A percentile compares a stretch with the other conserved stretches of the same genome.
phyloP scores from a whole-genome alignment of 2,329 filamentous ascomycete genomes.

The Phialophora verrucosa region DNA sequence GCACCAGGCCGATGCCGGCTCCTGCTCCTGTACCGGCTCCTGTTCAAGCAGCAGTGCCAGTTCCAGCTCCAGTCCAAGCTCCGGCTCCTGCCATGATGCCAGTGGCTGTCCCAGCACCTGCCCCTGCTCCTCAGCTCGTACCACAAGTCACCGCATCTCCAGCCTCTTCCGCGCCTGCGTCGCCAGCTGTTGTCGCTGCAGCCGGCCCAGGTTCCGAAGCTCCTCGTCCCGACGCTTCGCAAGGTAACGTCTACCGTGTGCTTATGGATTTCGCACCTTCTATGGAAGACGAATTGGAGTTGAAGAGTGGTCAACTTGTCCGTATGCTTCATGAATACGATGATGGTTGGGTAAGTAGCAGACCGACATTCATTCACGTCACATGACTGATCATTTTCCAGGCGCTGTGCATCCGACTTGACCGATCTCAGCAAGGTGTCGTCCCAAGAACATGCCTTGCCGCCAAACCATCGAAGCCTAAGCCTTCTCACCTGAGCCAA shows the following conservation, averaged over 20 bases:
- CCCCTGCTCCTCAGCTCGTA: constrained; percentile 32
- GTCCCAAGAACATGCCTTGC: constrained; percentile 93
- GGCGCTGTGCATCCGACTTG: constrained; percentile 89
- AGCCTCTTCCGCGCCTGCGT: constrained; percentile 62
- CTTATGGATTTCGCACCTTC: constrained; percentile 93
- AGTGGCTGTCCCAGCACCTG: constrained; percentile 36
- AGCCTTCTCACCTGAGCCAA: constrained; percentile 63
- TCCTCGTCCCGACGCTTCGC: constrained; percentile 55
- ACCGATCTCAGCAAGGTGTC: constrained; percentile 90
- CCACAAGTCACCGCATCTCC: constrained; percentile 47
- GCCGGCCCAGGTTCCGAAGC: constrained; percentile 58
- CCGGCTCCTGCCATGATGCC: constrained; percentile 7
- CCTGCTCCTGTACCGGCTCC: constrained; percentile 70
- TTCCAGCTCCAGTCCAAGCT: constrained; percentile 52
- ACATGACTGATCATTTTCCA: constrained; percentile 50
- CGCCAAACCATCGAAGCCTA: constrained; percentile 86
- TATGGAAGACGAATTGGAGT: constrained; percentile 86
- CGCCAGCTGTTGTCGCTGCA: constrained; percentile 43
- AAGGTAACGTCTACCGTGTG: constrained; percentile 81
- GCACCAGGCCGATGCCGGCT: constrained; percentile 15
- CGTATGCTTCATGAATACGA: constrained; percentile 94
- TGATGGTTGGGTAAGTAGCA: constrained; percentile 85
- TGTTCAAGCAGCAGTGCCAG: constrained; percentile 47
- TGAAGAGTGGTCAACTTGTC: constrained; percentile 81
- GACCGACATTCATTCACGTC: constrained; percentile 31